These are phyloP conservation scores for Cryptosporidium parvum DNA, from an alignment of 169 alveolate genomes.

Conservation along the genomic window DNA sequence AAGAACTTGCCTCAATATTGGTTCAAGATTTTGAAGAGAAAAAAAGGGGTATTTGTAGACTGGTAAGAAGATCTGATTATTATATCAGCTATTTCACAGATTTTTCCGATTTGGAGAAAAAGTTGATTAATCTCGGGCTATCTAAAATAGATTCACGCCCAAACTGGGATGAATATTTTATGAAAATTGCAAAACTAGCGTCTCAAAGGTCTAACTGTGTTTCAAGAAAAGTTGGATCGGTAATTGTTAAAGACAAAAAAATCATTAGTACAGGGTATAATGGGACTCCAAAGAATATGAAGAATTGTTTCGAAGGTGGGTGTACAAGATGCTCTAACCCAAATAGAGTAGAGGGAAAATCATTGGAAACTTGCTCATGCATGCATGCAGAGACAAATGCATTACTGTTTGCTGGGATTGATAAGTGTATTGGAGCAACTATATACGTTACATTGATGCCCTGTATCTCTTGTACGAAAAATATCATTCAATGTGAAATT, in stretches of 20 bases:
- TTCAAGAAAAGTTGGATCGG: constrained; percentile 87
- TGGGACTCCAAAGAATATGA: constrained; percentile 86
- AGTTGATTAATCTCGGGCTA: not conserved
- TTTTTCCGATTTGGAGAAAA: constrained; percentile 22
- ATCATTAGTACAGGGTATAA: constrained; percentile 89
- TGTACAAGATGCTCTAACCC: constrained; percentile 84
- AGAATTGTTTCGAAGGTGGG: constrained; percentile 88
- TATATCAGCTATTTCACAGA: constrained; percentile 8
- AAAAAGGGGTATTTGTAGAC: not conserved
- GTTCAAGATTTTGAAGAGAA: constrained; percentile 7
- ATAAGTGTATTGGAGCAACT: constrained; percentile 77
- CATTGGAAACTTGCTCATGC: constrained; percentile 88
- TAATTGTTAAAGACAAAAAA: constrained; percentile 83
- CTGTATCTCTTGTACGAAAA: constrained; percentile 86
- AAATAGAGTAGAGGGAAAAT: constrained; percentile 80
- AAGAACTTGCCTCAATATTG: constrained; percentile 1
- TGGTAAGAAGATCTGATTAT: constrained; percentile 17
- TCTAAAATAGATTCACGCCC: constrained; percentile 74
- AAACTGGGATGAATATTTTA: constrained; percentile 87
- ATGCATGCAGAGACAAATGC: constrained; percentile 91
- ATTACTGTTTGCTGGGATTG: constrained; percentile 85
- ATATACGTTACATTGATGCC: constrained; percentile 85
- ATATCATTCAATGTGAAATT: constrained; percentile 84
- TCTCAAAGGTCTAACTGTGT: constrained; percentile 88
- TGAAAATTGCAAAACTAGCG: constrained; percentile 86